These are phyloP conservation scores for Fusarium luffae DNA, from an alignment of 2,329 filamentous ascomycete genomes.

Conservation along the genomic window DNA sequence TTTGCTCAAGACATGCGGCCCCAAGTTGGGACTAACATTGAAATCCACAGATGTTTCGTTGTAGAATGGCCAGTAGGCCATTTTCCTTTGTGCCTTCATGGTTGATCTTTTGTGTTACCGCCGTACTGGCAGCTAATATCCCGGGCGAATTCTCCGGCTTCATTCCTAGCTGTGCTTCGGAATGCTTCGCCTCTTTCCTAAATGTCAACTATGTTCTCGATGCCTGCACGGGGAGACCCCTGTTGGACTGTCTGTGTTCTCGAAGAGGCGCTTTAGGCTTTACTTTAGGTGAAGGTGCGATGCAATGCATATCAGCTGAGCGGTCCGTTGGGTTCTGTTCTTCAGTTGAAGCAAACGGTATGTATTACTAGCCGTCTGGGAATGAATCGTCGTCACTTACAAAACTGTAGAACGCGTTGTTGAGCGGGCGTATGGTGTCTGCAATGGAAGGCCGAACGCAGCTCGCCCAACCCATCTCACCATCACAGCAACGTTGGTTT, in stretches of 20 bases:
- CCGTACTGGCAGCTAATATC: slow-evolving; percentile 48
- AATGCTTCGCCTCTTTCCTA: slow-evolving; percentile 73
- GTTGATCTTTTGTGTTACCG: slow-evolving; percentile 46
- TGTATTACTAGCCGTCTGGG: slow-evolving; percentile 18
- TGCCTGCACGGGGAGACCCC: slow-evolving; percentile 60
- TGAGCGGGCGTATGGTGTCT: slow-evolving; percentile 68
- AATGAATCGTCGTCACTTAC: slow-evolving; percentile 27
- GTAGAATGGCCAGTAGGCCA: slow-evolving; percentile 57
- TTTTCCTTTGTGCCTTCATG: slow-evolving; percentile 46
- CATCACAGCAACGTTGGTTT: slow-evolving; percentile 67
- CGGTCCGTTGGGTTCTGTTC: slow-evolving; percentile 62
- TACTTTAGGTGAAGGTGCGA: slow-evolving; percentile 76
- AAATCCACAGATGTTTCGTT: slow-evolving; percentile 53
- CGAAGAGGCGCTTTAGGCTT: slow-evolving; percentile 68
- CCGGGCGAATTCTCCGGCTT: slow-evolving; percentile 54
- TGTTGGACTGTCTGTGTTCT: slow-evolving; percentile 73
- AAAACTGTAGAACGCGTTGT: slow-evolving; percentile 52
- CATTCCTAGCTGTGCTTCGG: slow-evolving; percentile 68
- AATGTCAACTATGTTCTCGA: slow-evolving; percentile 65
- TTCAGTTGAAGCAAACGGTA: slow-evolving; percentile 54
- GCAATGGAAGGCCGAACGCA: slow-evolving; percentile 61
- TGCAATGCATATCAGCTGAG: slow-evolving; percentile 73
- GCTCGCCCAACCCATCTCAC: slow-evolving; percentile 67
- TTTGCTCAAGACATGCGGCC: not conserved
- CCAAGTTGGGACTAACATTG: slow-evolving; percentile 9